Conservation (phyloP, 2,329 filamentous ascomycete species). For the Calonectria ilicicola region DNA sequence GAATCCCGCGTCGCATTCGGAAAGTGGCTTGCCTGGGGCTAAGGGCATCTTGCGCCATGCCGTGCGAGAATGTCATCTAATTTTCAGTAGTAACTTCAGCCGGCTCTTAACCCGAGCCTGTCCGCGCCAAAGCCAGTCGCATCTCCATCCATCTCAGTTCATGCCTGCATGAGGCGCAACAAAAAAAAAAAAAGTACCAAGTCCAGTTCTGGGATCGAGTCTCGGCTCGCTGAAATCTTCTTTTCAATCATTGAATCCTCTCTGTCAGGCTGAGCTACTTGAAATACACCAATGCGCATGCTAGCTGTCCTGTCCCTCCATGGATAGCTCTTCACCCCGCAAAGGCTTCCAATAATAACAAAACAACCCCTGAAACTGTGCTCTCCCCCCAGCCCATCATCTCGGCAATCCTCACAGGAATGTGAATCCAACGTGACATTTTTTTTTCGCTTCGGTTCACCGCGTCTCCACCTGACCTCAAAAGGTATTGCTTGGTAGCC, state of each 20-base stretch:
- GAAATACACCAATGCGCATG: conserved; percentile 17
- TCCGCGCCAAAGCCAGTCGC: background rate
- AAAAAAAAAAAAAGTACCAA: background rate
- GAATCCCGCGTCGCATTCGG: background rate
- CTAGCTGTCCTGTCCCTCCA: conserved; percentile 5
- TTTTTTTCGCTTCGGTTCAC: conserved; percentile 15
- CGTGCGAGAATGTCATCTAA: background rate
- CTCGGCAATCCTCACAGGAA: conserved; percentile 27
- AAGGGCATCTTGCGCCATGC: background rate
- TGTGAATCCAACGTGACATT: conserved; percentile 23
- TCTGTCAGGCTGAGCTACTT: conserved; percentile 19
- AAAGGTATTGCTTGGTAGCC: background rate
- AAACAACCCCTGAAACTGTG: conserved; percentile 38
- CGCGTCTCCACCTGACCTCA: conserved; percentile 7
- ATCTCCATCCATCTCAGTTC: background rate
- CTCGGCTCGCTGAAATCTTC: background rate
- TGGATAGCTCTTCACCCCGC: conserved; percentile 7
- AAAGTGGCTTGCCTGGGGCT: conserved; percentile 6
- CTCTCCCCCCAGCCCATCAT: conserved; percentile 29
- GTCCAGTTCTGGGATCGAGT: background rate
- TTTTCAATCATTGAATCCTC: conserved; percentile 20
- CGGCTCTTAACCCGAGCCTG: background rate
- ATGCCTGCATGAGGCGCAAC: background rate
- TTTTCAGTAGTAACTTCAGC: conserved; percentile 1
- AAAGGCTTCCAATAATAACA: conserved; percentile 17